Base-by-base conservation (phyloP, 1,139 yeast species). In the Wickerhamiella pararugosa region DNA sequence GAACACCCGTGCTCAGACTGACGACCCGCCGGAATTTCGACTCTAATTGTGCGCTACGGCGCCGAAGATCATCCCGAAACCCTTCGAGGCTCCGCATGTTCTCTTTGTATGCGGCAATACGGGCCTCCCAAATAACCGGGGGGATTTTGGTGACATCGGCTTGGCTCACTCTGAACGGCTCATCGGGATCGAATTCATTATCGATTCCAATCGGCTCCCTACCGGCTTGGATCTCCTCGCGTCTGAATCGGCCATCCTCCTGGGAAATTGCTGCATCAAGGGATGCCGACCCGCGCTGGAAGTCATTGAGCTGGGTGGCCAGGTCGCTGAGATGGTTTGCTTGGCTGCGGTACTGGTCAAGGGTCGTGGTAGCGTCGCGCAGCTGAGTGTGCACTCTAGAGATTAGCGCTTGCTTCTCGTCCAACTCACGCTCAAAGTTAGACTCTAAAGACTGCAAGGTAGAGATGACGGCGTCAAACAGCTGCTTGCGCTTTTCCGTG, bases 1-100 rank as follows among this genome's bases (percentile, higher is more conserved):
- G 83, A 26, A 86, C 92, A 21, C 92, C 90, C 4, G 95, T 81
- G 64, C 97, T 87, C 44, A 84, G 68, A 36, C 95, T 78, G 33
- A 90, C 90, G 25, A 90, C 95, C 53, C 82, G 73, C 54, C 92
- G 76, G 63, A 86, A 90, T 58, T 87, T 87, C 31, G 76, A 70
- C 47, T 93, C 94, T 45, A 87, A 66, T 49, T 73, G 79, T 33
- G 74, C 69, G 6, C 78, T 73, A 10, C 74, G 68, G 32, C 68
- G 61, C 36, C 67, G 66, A 39, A 77, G 62, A 5, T 60, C 65
- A n/a, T 59, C 53, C 25, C 77, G 61, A 45, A 78, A 68, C 43
- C 69, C 68, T 36, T 64, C 59, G 47, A 83, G 64, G 36, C 62
- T 64, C 40, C 65, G 61, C 53, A 82, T 86, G 50, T 74, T 73